Evolutionary conservation across 352 stramenopile species (phyloP).

Genomic region (Phytophthora rubi): DNA sequence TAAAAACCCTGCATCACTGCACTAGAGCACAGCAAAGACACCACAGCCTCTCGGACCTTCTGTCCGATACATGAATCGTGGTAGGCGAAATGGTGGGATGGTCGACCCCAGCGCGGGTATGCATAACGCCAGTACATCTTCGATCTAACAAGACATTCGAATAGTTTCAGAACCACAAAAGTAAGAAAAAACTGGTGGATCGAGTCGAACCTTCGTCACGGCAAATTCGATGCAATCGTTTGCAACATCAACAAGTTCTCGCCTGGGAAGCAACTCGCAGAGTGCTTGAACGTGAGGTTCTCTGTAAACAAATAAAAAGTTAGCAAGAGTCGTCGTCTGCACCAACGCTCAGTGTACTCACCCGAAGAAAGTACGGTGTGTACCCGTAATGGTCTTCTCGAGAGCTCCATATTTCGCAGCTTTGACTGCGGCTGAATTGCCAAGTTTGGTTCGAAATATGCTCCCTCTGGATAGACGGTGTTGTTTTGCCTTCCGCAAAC

Average conservation of each 20-base stretch:
- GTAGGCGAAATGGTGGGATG: constrained; percentile 79
- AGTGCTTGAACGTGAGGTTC: constrained; percentile 35
- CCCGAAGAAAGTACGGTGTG: constrained; percentile 33
- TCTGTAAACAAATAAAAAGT: constrained; percentile 16
- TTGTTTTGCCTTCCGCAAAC: constrained; percentile 33
- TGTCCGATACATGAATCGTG: constrained; percentile 68
- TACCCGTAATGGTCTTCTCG: constrained; percentile 27
- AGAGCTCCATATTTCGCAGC: constrained; percentile 16
- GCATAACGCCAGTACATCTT: constrained; percentile 75
- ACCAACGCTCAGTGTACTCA: constrained; percentile 7
- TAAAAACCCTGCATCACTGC: not conserved
- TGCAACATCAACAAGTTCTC: constrained; percentile 41
- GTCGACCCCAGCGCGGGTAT: constrained; percentile 70
- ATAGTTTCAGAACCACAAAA: not conserved
- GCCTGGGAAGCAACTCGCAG: constrained; percentile 35
- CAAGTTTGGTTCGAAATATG: constrained; percentile 21
- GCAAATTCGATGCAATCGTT: constrained; percentile 43
- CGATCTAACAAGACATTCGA: constrained; percentile 45
- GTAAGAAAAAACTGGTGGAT: not conserved
- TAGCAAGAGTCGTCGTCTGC: not conserved
- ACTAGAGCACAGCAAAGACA: not conserved
- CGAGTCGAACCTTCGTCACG: constrained; percentile 43
- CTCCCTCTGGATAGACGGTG: constrained; percentile 14
- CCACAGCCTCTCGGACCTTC: constrained; percentile 39
- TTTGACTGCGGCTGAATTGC: constrained; percentile 12